A percentile compares a stretch with the other conserved stretches of the same genome.
These are phyloP conservation scores for Benincasa hispida DNA, from an alignment of 306 rosid genomes.

Conservation along the genomic window DNA sequence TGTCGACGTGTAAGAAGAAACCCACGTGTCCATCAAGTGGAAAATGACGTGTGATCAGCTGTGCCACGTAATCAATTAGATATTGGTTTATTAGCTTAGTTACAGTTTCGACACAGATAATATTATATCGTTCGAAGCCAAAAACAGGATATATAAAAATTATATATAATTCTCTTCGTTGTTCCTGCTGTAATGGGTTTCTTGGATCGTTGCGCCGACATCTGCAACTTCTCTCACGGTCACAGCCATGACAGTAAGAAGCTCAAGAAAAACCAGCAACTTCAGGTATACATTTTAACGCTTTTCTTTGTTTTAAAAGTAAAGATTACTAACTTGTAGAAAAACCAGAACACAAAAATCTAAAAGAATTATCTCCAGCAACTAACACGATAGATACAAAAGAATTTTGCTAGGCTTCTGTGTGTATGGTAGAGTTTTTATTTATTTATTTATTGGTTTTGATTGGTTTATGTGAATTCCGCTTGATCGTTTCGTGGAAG, in stretches of 20 bases:
- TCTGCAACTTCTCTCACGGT: not conserved
- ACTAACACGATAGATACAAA: no score
- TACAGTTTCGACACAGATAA: not conserved
- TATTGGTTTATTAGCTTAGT: not conserved
- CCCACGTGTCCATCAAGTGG: not conserved
- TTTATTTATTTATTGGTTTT: no score
- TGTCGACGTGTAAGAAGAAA: not conserved
- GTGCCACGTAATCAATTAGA: not conserved
- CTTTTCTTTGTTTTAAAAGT: no score
- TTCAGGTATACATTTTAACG: conserved; percentile 4
- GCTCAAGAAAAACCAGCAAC: conserved; percentile 16
- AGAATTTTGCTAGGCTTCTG: no score
- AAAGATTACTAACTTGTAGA: no score
- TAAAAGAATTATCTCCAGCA: no score
- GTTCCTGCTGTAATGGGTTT: conserved; percentile 11
- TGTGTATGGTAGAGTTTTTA: no score
- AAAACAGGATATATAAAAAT: not conserved
- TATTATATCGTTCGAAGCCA: no score
- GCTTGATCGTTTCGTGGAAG: no score
- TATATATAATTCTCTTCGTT: not conserved
- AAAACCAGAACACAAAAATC: no score
- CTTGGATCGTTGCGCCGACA: conserved; percentile 3
- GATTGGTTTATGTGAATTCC: no score
- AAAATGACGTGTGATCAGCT: not conserved
- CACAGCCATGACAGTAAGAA: not conserved